phyloP scores from a whole-genome alignment of 225 moss, liverwort and hornwort genomes.

The Rhytidiadelphus loreus region DNA sequence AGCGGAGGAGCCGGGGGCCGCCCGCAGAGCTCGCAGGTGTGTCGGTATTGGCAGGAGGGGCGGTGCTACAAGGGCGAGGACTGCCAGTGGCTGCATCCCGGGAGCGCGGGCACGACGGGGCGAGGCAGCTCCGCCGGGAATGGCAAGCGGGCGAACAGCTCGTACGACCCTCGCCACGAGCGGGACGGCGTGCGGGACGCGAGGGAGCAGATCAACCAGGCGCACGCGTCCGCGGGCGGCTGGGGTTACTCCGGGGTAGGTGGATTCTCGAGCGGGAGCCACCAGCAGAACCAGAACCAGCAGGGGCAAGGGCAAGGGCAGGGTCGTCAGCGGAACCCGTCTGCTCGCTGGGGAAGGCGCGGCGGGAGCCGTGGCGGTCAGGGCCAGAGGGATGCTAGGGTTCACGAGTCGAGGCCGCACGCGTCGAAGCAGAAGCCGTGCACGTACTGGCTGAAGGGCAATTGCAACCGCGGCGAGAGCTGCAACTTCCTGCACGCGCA shows the following conservation, averaged over 20 bases:
- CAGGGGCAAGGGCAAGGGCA: not conserved
- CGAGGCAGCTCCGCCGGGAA: slow-evolving; percentile 53
- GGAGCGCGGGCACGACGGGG: slow-evolving; percentile 70
- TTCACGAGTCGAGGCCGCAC: slow-evolving; percentile 24
- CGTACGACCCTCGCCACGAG: slow-evolving; percentile 28
- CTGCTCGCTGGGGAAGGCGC: slow-evolving; percentile 24
- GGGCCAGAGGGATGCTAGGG: slow-evolving; percentile 18
- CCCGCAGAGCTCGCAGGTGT: slow-evolving; percentile 53
- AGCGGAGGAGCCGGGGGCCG: slow-evolving; percentile 3
- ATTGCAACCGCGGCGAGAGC: slow-evolving; percentile 62
- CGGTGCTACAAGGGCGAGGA: slow-evolving; percentile 82
- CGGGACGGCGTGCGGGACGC: slow-evolving; percentile 17
- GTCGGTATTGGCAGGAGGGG: slow-evolving; percentile 87
- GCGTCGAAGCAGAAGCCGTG: slow-evolving; percentile 54
- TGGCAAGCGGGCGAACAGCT: slow-evolving; percentile 57
- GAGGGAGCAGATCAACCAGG: slow-evolving; percentile 14
- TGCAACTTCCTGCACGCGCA: slow-evolving; percentile 90
- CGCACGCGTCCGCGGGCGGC: slow-evolving; percentile 1
- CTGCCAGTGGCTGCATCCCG: slow-evolving; percentile 90
- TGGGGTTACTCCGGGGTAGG: slow-evolving; percentile 42
- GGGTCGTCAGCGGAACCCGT: slow-evolving; percentile 9
- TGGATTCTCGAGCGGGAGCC: slow-evolving; percentile 60
- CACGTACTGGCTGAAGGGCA: slow-evolving; percentile 73
- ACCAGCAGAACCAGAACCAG: not conserved
- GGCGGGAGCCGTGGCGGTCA: slow-evolving; percentile 13